Conservation (phyloP, 768 basidiomycete genomes). For the Daedalea quercina region DNA sequence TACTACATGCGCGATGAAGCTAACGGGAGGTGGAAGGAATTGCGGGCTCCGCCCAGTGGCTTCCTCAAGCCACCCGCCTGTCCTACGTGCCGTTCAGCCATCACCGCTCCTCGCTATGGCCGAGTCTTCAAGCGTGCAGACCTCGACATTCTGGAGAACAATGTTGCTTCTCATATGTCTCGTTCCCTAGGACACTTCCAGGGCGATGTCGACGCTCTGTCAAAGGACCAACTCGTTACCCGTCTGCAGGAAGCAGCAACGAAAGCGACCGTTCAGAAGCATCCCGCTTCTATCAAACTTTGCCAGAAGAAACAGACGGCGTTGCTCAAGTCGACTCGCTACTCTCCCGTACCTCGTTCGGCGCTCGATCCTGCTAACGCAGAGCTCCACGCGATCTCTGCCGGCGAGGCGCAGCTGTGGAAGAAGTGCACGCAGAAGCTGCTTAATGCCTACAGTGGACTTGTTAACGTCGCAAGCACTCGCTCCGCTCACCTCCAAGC, state of each 20-base stretch:
- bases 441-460: conserved; percentile 32
- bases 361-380: conserved; percentile 21
- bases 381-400: conserved; percentile 25
- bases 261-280: not conserved
- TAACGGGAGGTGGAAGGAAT: conserved; percentile 36
- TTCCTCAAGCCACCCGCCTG: conserved; percentile 45
- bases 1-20: conserved; percentile 37
- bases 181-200: conserved; percentile 30
- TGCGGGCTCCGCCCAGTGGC: conserved; percentile 34
- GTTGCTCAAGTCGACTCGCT: conserved; percentile 11
- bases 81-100: conserved; percentile 52
- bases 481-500: conserved; percentile 52
- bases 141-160: conserved; percentile 60
- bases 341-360: conserved; percentile 20
- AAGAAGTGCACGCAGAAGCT: conserved; percentile 28
- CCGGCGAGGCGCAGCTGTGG: conserved; percentile 33
- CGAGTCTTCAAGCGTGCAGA: conserved; percentile 55
- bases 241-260: conserved; percentile 3
- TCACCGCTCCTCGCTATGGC: conserved; percentile 55
- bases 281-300: not conserved
- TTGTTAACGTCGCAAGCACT: conserved; percentile 33
- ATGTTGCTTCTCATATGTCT: conserved; percentile 49
- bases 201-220: conserved; percentile 22
- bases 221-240: conserved; percentile 11
- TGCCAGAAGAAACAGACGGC: conserved; percentile 11